A percentile compares a stretch with the other conserved stretches of the same genome.
These are phyloP conservation scores for Helotiales sp. DNA, from an alignment of 2,329 filamentous ascomycete genomes.

Conservation along the genomic window DNA sequence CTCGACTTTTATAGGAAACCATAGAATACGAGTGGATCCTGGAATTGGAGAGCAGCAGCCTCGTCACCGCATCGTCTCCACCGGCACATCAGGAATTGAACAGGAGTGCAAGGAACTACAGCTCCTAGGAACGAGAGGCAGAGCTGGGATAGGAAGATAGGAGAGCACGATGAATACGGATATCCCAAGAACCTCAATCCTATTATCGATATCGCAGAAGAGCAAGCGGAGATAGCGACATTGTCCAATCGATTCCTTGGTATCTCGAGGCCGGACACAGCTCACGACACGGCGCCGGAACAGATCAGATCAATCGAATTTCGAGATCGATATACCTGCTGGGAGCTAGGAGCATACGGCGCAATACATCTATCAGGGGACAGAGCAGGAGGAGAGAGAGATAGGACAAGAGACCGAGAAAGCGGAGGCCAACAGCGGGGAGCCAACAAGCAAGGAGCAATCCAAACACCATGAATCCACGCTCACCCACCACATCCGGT, in stretches of 20 bases:
- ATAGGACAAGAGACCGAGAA: background rate
- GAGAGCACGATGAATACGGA: constrained; percentile 9
- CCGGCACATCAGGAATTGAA: background rate
- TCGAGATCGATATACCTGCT: background rate
- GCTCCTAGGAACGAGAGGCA: background rate
- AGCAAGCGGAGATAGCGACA: background rate
- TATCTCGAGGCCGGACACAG: background rate
- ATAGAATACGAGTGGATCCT: too few species aligned
- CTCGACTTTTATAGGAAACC: too few species aligned
- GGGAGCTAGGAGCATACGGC: background rate
- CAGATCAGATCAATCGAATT: background rate
- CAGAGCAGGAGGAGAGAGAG: background rate
- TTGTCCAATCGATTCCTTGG: background rate
- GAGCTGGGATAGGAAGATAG: background rate
- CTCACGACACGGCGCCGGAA: background rate
- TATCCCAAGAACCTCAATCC: background rate
- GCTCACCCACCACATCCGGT: constrained; percentile 49
- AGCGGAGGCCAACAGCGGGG: background rate
- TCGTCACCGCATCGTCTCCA: background rate
- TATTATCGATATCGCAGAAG: background rate
- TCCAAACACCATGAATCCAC: constrained; percentile 49
- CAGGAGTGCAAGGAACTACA: background rate
- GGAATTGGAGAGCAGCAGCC: background rate
- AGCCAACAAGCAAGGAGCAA: too few species aligned
- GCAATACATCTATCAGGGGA: background rate